Base-by-base conservation (phyloP, 202 grass and related monocot genomes). In the Panicum virgatum region DNA sequence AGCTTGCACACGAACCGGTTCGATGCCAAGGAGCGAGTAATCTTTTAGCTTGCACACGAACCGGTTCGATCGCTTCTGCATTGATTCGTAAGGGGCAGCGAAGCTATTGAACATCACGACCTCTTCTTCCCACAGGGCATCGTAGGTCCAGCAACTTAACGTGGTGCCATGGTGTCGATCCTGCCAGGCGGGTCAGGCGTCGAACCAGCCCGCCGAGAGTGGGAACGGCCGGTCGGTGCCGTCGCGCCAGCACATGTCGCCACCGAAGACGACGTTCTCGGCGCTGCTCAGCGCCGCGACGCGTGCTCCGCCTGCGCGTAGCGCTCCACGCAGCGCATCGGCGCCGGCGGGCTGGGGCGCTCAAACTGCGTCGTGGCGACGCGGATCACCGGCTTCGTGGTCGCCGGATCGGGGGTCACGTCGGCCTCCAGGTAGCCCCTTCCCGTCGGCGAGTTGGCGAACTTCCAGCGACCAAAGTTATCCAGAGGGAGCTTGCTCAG, bases 1-100 rank as follows among this genome's bases (percentile, higher is more conserved):
- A n/a, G n/a, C n/a, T n/a, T n/a, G n/a, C n/a, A n/a, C n/a, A n/a
- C n/a, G n/a, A n/a, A n/a, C n/a, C n/a, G n/a, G n/a, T n/a, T 66
- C n/a, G 13, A 89, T 19, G 5, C 12, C 0, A 2, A 22, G 18
- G 64, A 90, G 19, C 8, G 1, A 65, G 87, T 85, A 89, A 43
- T 85, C 68, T 11, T 57, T 58, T 7, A 85, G 69, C 70, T 58
- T 85, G 69, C 86, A 66, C 4, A 89, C 29, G 38, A 72, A 85
- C 52, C 82, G 4, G 12, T 85, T 77, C 18, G 45, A 67, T 9
- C 61, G 19, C 12, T 18, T 56, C 77, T 3, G 7, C 78, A 83
- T 1, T 4, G 7, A 48, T 1, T n/a, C 23, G n/a, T 16, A 0
- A 6, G 10, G 3, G 6, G 11, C 32, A 0, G 0, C 6, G 15